Base-by-base conservation (phyloP, 106 monocot genomes). In the Alisma plantagoaquatica region DNA sequence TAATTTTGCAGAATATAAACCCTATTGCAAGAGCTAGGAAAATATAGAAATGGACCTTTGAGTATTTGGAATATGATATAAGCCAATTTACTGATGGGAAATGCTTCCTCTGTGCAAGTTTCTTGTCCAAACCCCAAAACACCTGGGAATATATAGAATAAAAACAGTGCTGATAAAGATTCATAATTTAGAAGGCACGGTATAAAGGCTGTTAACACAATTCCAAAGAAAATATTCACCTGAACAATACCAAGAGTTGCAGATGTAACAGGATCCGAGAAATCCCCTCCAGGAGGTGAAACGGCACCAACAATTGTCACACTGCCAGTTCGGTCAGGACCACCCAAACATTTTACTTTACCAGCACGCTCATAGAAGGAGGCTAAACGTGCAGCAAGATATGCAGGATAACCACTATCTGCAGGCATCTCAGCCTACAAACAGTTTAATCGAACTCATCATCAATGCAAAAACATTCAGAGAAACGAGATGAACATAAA, bases 341-440 rank as follows among this genome's bases (percentile, higher is more conserved):
- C 31, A 51, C 98, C 90, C n/a, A 98, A 73, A 51, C 90, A 98
- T 53, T 90, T 81, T 44, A 98, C 98, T 73, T 98, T 99, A 50
- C 98, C 98, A 58, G 98, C 90, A 77, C 98, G 98, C 60, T 99
- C 98, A 75, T 99, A 99, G 66, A 99, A 98, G 26, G 98, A 98
- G 29, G 98, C 98, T 49, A 98, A 65, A 72, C 85, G 90, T 60
- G 98, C 82, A 28, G 85, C 89, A 29, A 98, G 60, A 73, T 98
- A 98, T 45, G 90, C 98, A 49, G 98, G 98, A 64, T 98, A 98
- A 43, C 98, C 98, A 86, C 98, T 98, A 70, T 98, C 84, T 63
- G 98, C 90, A 30, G 89, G 98, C 90, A 90, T 98, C 79, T 99
- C 98, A 70, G 98, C 98, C 98, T 99, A 58, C 55, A 16, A 26